These are phyloP conservation scores for Ustilaginoidea virens DNA, from an alignment of 2,329 filamentous ascomycete species.

Conservation along the genomic window DNA sequence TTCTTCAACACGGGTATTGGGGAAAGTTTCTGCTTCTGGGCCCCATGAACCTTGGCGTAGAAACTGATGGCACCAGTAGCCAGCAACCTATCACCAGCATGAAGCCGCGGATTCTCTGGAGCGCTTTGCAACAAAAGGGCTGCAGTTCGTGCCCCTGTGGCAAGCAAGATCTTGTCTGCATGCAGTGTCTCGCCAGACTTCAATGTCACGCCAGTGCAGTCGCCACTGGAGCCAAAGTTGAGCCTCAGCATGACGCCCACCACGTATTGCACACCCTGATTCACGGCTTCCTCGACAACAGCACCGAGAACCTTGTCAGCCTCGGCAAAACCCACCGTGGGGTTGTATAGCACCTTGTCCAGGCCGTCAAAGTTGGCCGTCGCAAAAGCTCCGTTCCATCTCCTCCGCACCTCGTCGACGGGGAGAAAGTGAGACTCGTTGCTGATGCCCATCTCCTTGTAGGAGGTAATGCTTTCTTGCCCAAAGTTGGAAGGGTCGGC, in stretches of 20 bases:
- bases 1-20: slow-evolving; percentile 38
- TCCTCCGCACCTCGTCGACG: slow-evolving; percentile 33
- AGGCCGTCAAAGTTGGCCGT: slow-evolving; percentile 40
- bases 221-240: slow-evolving; percentile 27
- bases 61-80: slow-evolving; percentile 39
- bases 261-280: slow-evolving; percentile 39
- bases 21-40: slow-evolving; percentile 31
- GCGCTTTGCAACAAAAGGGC: slow-evolving; percentile 35
- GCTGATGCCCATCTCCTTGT: slow-evolving; percentile 20
- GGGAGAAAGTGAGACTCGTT: slow-evolving; percentile 25
- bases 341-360: slow-evolving; percentile 40
- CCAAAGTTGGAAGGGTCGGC: slow-evolving; percentile 27
- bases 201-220: slow-evolving; percentile 33
- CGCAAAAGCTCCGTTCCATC: slow-evolving; percentile 41
- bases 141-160: slow-evolving; percentile 41
- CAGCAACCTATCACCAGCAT: slow-evolving; percentile 35
- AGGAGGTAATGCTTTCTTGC: slow-evolving; percentile 23
- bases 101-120: slow-evolving; percentile 30
- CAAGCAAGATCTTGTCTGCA: slow-evolving; percentile 38
- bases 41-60: slow-evolving; percentile 20
- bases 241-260: slow-evolving; percentile 31
- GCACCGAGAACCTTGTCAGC: slow-evolving; percentile 40
- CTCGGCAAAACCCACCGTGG: slow-evolving; percentile 42
- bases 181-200: slow-evolving; percentile 27
- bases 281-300: slow-evolving; percentile 34